Evolutionary conservation across 139 green algal genomes (phyloP), one percentile per base, ranked within the genome.

Genomic region (Chlorella sp.): DNA sequence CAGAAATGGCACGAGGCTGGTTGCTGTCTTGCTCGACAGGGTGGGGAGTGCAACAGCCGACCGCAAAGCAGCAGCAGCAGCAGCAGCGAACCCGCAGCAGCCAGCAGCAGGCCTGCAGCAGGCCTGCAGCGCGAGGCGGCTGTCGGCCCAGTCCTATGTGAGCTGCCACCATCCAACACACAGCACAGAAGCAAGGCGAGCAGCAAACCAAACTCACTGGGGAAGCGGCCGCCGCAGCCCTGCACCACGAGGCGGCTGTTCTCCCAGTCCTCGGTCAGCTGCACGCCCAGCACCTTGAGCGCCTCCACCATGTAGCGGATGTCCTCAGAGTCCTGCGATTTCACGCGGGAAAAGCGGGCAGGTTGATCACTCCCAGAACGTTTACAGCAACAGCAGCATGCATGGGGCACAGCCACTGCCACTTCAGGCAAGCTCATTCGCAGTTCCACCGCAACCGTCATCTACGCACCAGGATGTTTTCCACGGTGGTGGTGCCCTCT

Each of bases 301-400:
- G 97, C 97, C 32, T 89, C 92, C 34, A 95, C 93, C 96, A 98
- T 98, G 91, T 98, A 98, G 28, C 95, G 90, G 73, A 99, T 98
- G 91, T 99, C 97, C 85, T 99, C 97, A 38, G 89, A 95, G 84
- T 98, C 95, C 92, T 96, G 89, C 41, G 30, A n/a, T n/a, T n/a
- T n/a, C n/a, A n/a, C n/a, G n/a, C n/a, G n/a, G n/a, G n/a, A n/a
- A n/a, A n/a, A n/a, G n/a, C n/a, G n/a, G n/a, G n/a, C n/a, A n/a
- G n/a, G n/a, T n/a, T n/a, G n/a, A n/a, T n/a, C n/a, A n/a, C n/a
- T n/a, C n/a, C n/a, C n/a, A n/a, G n/a, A n/a, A n/a, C n/a, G n/a
- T n/a, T n/a, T n/a, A n/a, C n/a, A n/a, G n/a, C n/a, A 26, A 41
- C 65, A 44, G n/a, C 3, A 44, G n/a, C 32, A 34, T 73, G 60